Evolutionary conservation across 1,284 basidiomycete species (phyloP).

Genomic region (Heterobasidion annosum): DNA sequence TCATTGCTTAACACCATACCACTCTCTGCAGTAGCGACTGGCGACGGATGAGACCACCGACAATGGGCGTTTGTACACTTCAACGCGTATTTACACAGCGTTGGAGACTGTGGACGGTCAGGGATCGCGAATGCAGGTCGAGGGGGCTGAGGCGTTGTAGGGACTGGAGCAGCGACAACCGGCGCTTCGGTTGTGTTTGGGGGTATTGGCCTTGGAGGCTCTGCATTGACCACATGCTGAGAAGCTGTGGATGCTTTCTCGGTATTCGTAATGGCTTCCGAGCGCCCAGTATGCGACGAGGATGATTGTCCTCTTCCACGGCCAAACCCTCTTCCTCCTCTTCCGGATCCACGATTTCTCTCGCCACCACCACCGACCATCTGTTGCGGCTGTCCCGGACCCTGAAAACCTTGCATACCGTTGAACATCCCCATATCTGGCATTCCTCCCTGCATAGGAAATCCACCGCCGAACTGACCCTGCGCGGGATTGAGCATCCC

Average conservation of each 20-base stretch:
- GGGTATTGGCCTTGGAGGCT: conserved; percentile 17
- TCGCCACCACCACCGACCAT: conserved; percentile 20
- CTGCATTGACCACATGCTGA: background rate
- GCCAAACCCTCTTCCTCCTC: conserved; percentile 1
- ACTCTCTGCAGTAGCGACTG: conserved; percentile 83
- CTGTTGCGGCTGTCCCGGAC: conserved; percentile 19
- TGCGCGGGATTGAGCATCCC: conserved; percentile 54
- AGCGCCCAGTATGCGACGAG: conserved; percentile 1
- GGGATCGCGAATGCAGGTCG: conserved; percentile 47
- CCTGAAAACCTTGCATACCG: conserved; percentile 27
- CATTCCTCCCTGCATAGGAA: conserved; percentile 48
- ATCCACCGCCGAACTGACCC: conserved; percentile 26
- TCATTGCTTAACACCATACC: conserved; percentile 92
- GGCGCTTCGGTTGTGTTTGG: conserved; percentile 19
- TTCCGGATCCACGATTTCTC: conserved; percentile 28
- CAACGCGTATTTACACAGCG: conserved; percentile 82
- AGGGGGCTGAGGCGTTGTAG: conserved; percentile 17
- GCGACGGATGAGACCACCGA: conserved; percentile 85
- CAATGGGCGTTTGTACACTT: conserved; percentile 87
- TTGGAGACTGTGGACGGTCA: conserved; percentile 75
- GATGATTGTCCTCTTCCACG: conserved; percentile 23
- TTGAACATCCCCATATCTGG: conserved; percentile 45
- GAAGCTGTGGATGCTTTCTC: background rate
- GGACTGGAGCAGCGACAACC: conserved; percentile 16
- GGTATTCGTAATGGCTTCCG: background rate